Conservation (phyloP, 805 yeast species). For the Kluyveromyces aestuarii region DNA sequence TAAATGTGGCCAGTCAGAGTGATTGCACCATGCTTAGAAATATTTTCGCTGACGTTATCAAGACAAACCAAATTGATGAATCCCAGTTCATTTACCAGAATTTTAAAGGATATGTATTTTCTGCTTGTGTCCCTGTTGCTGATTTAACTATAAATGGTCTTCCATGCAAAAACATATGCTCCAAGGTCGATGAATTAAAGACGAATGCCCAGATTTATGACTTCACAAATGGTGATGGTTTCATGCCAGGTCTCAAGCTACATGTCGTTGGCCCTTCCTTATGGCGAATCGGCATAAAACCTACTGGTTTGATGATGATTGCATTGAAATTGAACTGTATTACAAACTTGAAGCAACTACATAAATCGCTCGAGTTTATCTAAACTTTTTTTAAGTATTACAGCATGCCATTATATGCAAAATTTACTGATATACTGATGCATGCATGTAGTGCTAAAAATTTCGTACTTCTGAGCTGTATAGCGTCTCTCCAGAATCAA, state of each 20-base stretch:
- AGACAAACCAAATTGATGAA: not conserved
- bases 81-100: not conserved
- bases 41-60: not conserved
- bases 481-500: too few relatives aligned
- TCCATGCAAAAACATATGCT: conserved; percentile 12
- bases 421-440: not conserved
- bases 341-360: conserved; percentile 15
- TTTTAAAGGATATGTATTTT: conserved; percentile 4
- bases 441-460: not conserved
- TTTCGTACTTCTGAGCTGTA: too few relatives aligned
- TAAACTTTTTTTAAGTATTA: not conserved
- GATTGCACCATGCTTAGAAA: not conserved
- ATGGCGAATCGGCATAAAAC: conserved; percentile 19
- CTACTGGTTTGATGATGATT: conserved; percentile 12
- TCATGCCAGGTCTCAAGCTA: conserved; percentile 12
- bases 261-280: conserved; percentile 12
- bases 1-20: conserved; percentile 11
- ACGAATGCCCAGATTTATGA: conserved; percentile 13
- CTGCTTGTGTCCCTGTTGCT: conserved; percentile 15
- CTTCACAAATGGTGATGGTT: conserved; percentile 7
- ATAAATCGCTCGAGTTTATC: conserved; percentile 13
- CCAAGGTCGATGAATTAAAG: conserved; percentile 10
- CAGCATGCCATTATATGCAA: not conserved
- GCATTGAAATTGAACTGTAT: conserved; percentile 15
- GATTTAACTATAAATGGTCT: conserved; percentile 12